Evolutionary conservation across 2,329 filamentous ascomycete species (phyloP), one percentile per base, ranked within the genome.

Genomic region (Penicillium griseofulvum): DNA sequence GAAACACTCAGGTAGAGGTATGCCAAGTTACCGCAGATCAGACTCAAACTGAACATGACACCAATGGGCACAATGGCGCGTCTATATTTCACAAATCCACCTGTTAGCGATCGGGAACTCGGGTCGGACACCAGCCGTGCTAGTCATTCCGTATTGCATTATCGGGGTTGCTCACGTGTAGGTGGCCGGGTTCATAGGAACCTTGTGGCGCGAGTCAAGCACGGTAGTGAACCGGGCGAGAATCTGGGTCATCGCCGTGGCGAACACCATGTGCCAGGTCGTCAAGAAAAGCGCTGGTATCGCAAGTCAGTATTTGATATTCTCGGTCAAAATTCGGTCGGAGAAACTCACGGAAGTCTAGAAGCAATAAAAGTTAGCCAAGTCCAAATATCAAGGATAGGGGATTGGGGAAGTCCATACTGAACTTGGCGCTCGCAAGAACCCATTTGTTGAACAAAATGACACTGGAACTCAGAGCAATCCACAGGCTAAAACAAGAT

Each of bases 361-460:
- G 19, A 55, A 44, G 28, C 26, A 47, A 45, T 17, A 45, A 6
- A n/a, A 16, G 50, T 61, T 65, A 61, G 56, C 14, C 34, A 24
- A 37, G 17, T 34, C 45, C 37, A 19, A 19, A 46, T 44, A 43
- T 7, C 5, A 39, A 34, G 38, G 31, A 26, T 22, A 14, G 14
- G 28, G 19, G 31, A 29, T 14, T 12, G 19, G 42, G 12, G 37
- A 22, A 43, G 7, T 24, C 14, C 87, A 80, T 83, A 90, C 87
- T 83, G 80, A 97, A 97, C 61, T 89, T 83, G 58, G 88, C 83
- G 26, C 87, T 91, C 66, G 91, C 86, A 58, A 97, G 83, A 70
- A 97, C 91, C 87, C 90, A 96, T 84, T 97, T 97, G 86, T 97
- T 97, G 87, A 97, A 97, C 57, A 97, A 82, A 74, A 97, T 97